Evolutionary conservation across 2,329 filamentous ascomycete species (phyloP), one percentile per base, ranked within the genome.

Genomic region (Curvularia hawaiiensis): DNA sequence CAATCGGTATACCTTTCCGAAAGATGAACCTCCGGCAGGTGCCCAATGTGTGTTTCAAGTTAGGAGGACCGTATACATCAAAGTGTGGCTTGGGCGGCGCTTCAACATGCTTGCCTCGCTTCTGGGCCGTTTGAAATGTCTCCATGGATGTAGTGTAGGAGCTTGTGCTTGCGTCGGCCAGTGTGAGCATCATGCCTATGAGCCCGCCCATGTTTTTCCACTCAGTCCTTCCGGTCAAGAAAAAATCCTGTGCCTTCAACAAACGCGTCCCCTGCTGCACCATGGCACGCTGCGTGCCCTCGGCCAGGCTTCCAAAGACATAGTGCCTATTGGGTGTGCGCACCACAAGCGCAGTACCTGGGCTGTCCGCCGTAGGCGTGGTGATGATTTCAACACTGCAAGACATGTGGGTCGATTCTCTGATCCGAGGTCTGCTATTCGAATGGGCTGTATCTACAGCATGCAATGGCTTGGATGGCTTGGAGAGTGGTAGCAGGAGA

Each of bases 291-390:
- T 98, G 95, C 0, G 90, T 90, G 16, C 94, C 95, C 77, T 99
- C 95, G 10, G 87, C 80, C 16, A 94, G 75, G 68, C 90, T 88
- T 20, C 95, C 95, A 70, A 99, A 90, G 16, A 97, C 66, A 76
- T 99, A 99, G 67, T 89, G 88, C 67, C 94, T 90, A 33, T 26
- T 56, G 16, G 65, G 46, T 70, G 92, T 93, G 72, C 94, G 88
- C 7, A 99, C 81, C 38, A 92, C 74, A 31, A 98, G 75, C 49
- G 86, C 85, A 2, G 91, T 91, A 52, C 94, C 94, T 1, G 88
- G 85, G 20, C 92, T 97, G 77, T 99, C 95, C 58, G 89, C 89
- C 64, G 94, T 95, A 14, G 94, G 94, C 58, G 90, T 90, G 18
- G 88, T 90, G 60, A 94, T 76, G 67, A 98, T 79, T 75, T 96